Base-by-base conservation (phyloP, 169 alveolate genomes). In the Babesia divergens region DNA sequence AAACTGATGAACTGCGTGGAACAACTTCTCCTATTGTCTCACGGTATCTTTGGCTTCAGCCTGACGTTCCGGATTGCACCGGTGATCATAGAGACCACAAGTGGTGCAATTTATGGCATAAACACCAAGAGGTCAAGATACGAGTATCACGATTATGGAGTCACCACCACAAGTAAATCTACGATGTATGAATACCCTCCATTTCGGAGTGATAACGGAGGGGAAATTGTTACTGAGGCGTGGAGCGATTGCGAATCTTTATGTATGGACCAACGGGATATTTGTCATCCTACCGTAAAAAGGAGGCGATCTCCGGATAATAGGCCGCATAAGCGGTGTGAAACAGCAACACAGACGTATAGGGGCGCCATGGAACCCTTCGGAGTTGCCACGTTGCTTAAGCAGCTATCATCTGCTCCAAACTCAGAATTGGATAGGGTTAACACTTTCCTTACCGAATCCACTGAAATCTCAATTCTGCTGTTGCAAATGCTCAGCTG, bases 31-130 rank as follows among this genome's bases (percentile, higher is more conserved):
- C 11, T 62, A 18, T 8, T 62, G 26, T 62, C 60, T 4, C 72
- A 62, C 31, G 72, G 72, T 18, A 62, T 62, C 31, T 62, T 44
- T 32, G 72, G 72, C 8, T 44, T 62, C 18, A 62, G 32, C 59
- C 72, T 62, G 47, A 26, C 46, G 32, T 50, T 62, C 24, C 43
- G 35, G 47, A 24, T 62, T 1, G 56, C 60, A 11, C 72, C 56
- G 7, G 9, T 34, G 26, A 4, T 62, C 3, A 20, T 43, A n/a
- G 72, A 34, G 28, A 20, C 34, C 24, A 62, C 62, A 13, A 14
- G 42, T 13, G 16, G 52, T 16, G 7, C 62, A 18, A 6, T 9
- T n/a, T 29, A 14, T 40, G 9, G 9, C 29, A 0, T 11, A 8
- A 37, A 40, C 40, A 18, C 16, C 54, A 46, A 46, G 13, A 5